Conservation (phyloP, 2,329 filamentous ascomycete genomes). For the Fusarium sp. region DNA sequence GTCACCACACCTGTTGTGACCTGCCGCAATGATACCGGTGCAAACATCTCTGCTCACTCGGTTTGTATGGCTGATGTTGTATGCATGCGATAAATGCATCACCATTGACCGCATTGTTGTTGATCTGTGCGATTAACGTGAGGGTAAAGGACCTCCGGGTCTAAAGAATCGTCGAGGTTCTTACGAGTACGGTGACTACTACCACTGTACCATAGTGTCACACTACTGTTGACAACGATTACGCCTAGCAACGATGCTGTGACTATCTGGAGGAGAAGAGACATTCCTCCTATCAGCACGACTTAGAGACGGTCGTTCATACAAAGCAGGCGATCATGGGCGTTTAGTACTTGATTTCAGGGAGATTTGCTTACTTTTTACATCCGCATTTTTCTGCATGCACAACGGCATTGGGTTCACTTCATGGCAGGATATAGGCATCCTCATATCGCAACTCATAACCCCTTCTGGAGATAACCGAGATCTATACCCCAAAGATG, state of each 20-base stretch:
- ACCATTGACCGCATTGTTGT: neutral
- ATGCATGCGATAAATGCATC: conserved; percentile 57
- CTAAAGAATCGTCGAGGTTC: neutral
- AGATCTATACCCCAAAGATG: conserved; percentile 11
- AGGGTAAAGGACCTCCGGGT: neutral
- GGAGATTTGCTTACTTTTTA: conserved; percentile 22
- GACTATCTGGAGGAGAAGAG: conserved; percentile 1
- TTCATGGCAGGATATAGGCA: conserved; percentile 19
- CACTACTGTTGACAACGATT: conserved; percentile 13
- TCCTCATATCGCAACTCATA: conserved; percentile 4
- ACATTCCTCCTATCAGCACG: conserved; percentile 2
- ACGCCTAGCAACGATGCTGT: neutral
- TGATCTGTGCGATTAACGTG: neutral
- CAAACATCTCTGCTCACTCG: conserved; percentile 58
- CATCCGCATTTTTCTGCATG: conserved; percentile 11
- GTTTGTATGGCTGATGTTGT: conserved; percentile 61
- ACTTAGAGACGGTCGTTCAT: conserved; percentile 1
- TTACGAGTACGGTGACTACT: conserved; percentile 13
- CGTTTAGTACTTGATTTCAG: conserved; percentile 23
- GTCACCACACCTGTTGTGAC: conserved; percentile 67
- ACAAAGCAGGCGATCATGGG: neutral
- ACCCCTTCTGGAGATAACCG: conserved; percentile 25
- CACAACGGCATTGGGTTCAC: conserved; percentile 17
- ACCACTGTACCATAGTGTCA: conserved; percentile 14
- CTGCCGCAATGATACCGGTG: conserved; percentile 63